Base-by-base conservation (phyloP, 495 filamentous ascomycete species). In the Penicillium egyptiacum region DNA sequence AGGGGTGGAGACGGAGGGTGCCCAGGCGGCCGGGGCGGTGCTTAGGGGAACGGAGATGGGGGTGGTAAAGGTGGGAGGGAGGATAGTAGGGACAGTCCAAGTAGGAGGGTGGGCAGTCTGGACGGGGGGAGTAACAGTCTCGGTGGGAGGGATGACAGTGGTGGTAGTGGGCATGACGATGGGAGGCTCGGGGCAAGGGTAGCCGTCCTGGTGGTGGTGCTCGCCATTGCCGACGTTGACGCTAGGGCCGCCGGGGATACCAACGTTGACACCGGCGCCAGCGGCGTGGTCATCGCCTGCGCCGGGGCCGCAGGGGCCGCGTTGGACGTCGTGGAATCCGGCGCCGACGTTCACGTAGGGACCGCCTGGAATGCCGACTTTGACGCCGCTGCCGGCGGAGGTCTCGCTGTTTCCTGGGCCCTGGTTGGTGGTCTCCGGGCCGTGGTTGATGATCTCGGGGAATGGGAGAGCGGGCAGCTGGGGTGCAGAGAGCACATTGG, bases 221-320 rank as follows among this genome's bases (percentile, higher is more conserved):
- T 51, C 57, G 25, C 59, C 68, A 8, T 51, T 55, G 16, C 65
- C 67, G 33, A 63, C 50, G 49, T 50, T 56, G 44, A 64, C 60
- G 19, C 30, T 39, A 10, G 73, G 73, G 0, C 73, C 73, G 12
- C 57, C 71, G 3, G 73, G 73, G 41, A 73, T 70, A n/a, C 65
- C 67, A 12, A 66, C 67, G 4, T 48, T 47, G 44, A 59, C 62
- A 17, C 60, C 61, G 25, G 58, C 45, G 14, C 59, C 67, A 8
- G 71, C 62, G 11, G 61, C 53, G 14, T 60, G 50, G 49, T 65
- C 52, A 25, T 37, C 37, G 60, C 55, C 62, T 14, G 61, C 54
- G 44, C 52, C 50, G 35, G 64, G 57, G 33, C 58, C 61, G 26
- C 64, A 69, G 40, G 63, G 57, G 17, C 59, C 59, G 57, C 55